These are phyloP conservation scores for Sarocladiaceae sp. DNA, from an alignment of 2,329 filamentous ascomycete genomes.

Conservation along the genomic window DNA sequence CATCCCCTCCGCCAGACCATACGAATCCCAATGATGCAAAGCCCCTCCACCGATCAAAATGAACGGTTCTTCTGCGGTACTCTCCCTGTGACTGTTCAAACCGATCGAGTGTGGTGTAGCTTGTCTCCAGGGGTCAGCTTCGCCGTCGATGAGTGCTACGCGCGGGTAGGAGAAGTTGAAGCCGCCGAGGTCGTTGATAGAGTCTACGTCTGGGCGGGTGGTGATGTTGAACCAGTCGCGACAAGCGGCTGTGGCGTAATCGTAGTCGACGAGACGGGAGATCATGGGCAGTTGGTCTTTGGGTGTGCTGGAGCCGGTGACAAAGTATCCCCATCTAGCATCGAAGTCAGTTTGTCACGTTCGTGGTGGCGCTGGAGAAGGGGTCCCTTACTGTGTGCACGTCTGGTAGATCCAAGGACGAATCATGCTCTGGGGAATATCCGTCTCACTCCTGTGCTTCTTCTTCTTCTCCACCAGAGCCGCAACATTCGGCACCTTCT, in stretches of 20 bases:
- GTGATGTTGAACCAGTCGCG: conserved; percentile 66
- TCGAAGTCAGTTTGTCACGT: not conserved
- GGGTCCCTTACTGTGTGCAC: conserved; percentile 14
- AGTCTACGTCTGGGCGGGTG: conserved; percentile 54
- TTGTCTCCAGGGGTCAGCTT: conserved; percentile 75
- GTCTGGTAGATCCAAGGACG: conserved; percentile 14
- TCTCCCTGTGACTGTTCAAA: conserved; percentile 22
- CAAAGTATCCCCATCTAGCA: conserved; percentile 70
- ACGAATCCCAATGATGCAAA: conserved; percentile 14
- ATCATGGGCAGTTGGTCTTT: conserved; percentile 61
- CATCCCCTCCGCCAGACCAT: conserved; percentile 11
- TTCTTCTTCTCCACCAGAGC: conserved; percentile 7
- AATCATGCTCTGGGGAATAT: conserved; percentile 17
- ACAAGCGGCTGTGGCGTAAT: conserved; percentile 61
- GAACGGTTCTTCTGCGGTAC: conserved; percentile 10
- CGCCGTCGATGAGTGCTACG: conserved; percentile 71
- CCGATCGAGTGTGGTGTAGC: conserved; percentile 67
- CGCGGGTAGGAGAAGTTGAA: conserved; percentile 69
- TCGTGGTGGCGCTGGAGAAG: not conserved
- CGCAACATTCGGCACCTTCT: conserved; percentile 6
- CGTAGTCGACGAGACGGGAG: conserved; percentile 64
- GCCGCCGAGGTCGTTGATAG: conserved; percentile 74
- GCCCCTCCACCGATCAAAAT: conserved; percentile 20
- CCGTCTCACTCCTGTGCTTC: not conserved
- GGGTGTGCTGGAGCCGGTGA: conserved; percentile 68